Base-by-base conservation (phyloP, 345 rosid species). In the Acer campestre region DNA sequence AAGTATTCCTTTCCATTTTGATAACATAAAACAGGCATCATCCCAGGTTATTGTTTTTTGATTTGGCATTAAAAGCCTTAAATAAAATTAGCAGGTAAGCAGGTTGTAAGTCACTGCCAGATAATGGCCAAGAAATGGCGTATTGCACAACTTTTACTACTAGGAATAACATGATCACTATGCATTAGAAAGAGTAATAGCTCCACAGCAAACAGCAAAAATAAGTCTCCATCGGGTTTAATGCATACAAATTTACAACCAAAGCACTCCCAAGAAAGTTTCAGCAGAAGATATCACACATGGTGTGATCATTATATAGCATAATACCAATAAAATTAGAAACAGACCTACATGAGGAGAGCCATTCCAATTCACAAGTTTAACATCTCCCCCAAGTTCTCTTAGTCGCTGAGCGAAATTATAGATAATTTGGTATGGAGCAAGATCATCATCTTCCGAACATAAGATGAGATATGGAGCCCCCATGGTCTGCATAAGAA, bases 301-400 rank as follows among this genome's bases (percentile, higher is more conserved):
- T 22, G n/a, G 53, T 56, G 61, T 44, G 35, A 29, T 25, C 77
- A 73, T 64, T 76, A 73, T 48, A 35, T 55, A 23, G 69, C 53
- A 61, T 67, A 59, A 27, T 10, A 49, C 11, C 40, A 22, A 38
- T 7, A 25, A 61, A 74, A 71, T 76, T 55, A 68, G 81, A 63
- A 76, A 82, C 97, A 78, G 73, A 93, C 99, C 98, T 86, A 91
- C 93, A 61, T 95, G 99, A 82, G 99, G 92, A 18, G 99, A 93
- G 74, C 86, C 92, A 78, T 73, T 88, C 92, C 93, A 90, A 59
- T 85, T 92, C 44, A 95, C 86, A 49, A 91, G 86, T 87, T 93
- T 92, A 56, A 95, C 89, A 69, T 92, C 94, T 67, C 86, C 94
- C 25, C 99, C 97, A 42, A 93, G 91, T 80, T 91, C 89, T 82